Evolutionary conservation across 306 rosid genomes (phyloP).

Genomic region (Lithocarpus polystachyus): DNA sequence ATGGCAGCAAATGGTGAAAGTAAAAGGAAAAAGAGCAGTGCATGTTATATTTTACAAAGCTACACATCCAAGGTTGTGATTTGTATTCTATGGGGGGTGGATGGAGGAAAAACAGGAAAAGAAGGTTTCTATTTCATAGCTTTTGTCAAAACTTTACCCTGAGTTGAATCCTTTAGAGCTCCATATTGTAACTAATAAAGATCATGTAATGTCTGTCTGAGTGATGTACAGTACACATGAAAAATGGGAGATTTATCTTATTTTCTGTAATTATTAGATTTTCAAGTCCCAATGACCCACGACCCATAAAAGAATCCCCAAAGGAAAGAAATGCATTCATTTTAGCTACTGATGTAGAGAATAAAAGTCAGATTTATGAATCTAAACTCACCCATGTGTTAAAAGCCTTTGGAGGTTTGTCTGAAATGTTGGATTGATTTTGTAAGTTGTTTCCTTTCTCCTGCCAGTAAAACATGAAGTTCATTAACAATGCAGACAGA

Average conservation of each 20-base stretch:
- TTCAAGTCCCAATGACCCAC: neutral
- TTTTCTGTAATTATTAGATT: neutral
- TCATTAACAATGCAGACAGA: neutral
- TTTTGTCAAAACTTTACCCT: neutral
- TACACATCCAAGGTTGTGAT: neutral
- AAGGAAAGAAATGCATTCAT: constrained; percentile 2
- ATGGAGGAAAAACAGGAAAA: neutral
- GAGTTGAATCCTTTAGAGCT: neutral
- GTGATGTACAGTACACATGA: neutral
- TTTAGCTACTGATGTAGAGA: constrained; percentile 13
- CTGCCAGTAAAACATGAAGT: constrained; percentile 39
- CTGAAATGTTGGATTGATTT: constrained; percentile 71
- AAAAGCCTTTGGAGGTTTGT: constrained; percentile 81
- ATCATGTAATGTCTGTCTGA: neutral
- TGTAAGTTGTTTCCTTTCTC: constrained; percentile 78
- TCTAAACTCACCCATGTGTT: constrained; percentile 61
- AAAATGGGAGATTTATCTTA: neutral
- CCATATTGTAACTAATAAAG: neutral
- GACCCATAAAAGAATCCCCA: neutral
- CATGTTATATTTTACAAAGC: neutral
- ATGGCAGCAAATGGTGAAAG: neutral
- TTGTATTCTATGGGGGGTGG: neutral
- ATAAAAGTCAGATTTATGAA: neutral
- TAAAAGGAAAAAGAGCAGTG: neutral
- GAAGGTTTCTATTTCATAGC: neutral